Evolutionary conservation across 1,139 yeast genomes (phyloP), one percentile per base, ranked within the genome.

Genomic region (Pneumocystis murina): DNA sequence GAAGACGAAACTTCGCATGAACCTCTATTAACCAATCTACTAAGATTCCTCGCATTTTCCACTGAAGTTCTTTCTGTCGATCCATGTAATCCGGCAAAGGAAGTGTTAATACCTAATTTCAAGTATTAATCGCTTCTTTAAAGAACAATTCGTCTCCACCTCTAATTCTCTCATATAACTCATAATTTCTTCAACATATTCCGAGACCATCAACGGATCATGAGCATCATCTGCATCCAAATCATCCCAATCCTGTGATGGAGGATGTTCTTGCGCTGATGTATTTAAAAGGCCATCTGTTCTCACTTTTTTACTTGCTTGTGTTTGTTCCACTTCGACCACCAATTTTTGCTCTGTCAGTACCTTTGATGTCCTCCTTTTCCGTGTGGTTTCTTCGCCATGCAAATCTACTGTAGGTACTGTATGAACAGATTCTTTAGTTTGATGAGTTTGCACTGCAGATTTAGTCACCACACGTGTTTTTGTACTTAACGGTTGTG

Each of bases 11-110:
- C 71, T 90, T 84, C 68, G 84, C 78, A 77, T 92, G 97, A 75
- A 91, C 91, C 73, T 90, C 95, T 41, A 90, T 91, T 72, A 92
- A 79, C 97, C 97, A 92, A 75, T 92, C 96, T 38, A 92, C 92
- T 68, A 92, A 78, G 63, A 91, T 88, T 62, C 90, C 88, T 70
- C 97, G 82, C 87, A 88, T 87, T 69, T 84, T 83, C 70, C 95
- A 94, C 70, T 85, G 84, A 68, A 89, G 79, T 66, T 86, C 86
- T 62, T 84, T 82, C 75, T 90, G 96, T 74, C 83, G 82, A 69
- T 79, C 81, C 68, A 91, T 77, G 73, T 88, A 90, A 69, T 83
- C 81, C 12, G 90, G 79, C 70, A 85, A 85, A 28, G 97, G 96
- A 73, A 90, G 78, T 68, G 92, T 88, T 71, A 82, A 79, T 60